A percentile compares a stretch with the other conserved stretches of the same genome.
Conservation (phyloP, 306 rosid species). For the Corylus heterophylla region DNA sequence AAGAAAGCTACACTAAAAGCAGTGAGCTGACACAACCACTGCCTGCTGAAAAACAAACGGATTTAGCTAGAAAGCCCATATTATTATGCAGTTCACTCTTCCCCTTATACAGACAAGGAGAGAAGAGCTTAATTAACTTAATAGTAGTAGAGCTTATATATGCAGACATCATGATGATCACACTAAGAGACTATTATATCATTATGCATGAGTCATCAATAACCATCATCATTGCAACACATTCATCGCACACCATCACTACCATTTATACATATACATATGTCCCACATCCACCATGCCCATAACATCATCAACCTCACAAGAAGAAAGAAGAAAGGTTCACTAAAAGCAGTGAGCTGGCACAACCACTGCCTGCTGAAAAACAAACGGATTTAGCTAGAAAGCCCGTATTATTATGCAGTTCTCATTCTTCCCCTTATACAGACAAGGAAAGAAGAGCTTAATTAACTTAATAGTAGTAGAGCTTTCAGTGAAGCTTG, state of each 20-base stretch:
- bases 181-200: not conserved
- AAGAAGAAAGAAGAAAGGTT: conserved; percentile 9
- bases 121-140: conserved; percentile 13
- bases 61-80: conserved; percentile 3
- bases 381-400: conserved; percentile 1
- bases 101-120: conserved; percentile 31
- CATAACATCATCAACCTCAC: conserved; percentile 28
- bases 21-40: conserved; percentile 17
- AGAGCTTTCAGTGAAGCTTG: conserved; percentile 60
- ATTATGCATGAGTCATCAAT: conserved; percentile 25
- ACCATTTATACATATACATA: conserved; percentile 31
- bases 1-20: conserved; percentile 20
- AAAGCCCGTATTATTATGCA: conserved; percentile 36
- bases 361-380: not conserved
- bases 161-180: not conserved
- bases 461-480: not conserved
- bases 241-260: conserved; percentile 33
- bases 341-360: conserved; percentile 24
- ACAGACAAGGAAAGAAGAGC: conserved; percentile 30
- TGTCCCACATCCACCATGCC: conserved; percentile 12
- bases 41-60: conserved; percentile 6
- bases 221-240: conserved; percentile 30
- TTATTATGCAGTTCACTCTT: conserved; percentile 39
- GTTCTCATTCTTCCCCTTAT: conserved; percentile 30
- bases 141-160: conserved; percentile 17